These are phyloP conservation scores for Ustilago lituana DNA, from an alignment of 1,284 basidiomycete genomes.

Conservation along the genomic window DNA sequence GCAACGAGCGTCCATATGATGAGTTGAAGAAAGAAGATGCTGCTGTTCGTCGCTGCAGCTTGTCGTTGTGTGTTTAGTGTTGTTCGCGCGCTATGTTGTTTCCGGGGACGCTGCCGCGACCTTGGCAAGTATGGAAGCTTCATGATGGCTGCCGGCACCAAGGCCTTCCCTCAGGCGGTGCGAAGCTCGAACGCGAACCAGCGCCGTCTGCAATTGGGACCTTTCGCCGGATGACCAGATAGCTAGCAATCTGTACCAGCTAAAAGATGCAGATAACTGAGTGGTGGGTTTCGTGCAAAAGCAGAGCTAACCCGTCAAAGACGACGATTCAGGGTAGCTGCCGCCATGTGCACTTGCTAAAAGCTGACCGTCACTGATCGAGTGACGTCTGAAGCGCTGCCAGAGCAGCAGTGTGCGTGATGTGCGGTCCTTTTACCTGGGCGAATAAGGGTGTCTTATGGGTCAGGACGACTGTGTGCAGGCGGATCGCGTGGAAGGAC, in stretches of 20 bases:
- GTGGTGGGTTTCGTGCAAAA: too few species aligned
- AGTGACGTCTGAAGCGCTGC: too few species aligned
- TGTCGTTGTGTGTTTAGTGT: background rate
- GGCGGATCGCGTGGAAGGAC: too few species aligned
- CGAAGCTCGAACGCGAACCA: background rate
- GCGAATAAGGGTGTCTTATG: too few species aligned
- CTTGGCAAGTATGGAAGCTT: slow-evolving; percentile 23
- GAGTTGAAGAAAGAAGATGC: slow-evolving; percentile 31
- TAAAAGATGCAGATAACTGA: too few species aligned
- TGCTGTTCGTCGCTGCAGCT: background rate
- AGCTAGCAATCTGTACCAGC: too few species aligned
- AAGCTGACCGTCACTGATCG: too few species aligned
- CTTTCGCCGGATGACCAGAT: too few species aligned
- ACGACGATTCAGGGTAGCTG: background rate
- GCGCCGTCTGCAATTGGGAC: background rate
- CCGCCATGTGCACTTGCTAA: slow-evolving; percentile 9
- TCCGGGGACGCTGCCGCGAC: slow-evolving; percentile 27
- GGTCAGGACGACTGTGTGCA: too few species aligned
- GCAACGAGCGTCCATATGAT: slow-evolving; percentile 31
- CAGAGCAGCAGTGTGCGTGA: too few species aligned
- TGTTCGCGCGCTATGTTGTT: background rate
- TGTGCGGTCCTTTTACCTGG: too few species aligned
- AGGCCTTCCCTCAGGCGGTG: slow-evolving; percentile 14
- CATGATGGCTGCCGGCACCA: slow-evolving; percentile 22
- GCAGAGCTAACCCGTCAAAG: slow-evolving; percentile 13